Base-by-base conservation (phyloP, 352 stramenopile species). In the Phytophthora foliorum region DNA sequence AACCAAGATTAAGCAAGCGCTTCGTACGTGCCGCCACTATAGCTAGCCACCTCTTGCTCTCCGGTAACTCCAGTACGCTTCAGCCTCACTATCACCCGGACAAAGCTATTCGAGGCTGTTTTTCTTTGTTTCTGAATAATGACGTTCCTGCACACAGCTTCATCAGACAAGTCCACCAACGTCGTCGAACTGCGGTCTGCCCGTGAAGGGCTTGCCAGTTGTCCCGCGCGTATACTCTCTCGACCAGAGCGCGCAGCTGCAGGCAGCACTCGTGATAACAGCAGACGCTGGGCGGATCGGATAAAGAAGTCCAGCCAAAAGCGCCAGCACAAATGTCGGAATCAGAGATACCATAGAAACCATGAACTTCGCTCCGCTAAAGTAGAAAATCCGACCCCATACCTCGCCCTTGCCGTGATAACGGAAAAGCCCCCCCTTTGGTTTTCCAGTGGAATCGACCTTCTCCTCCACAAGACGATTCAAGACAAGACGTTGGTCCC, bases 311-410 rank as follows among this genome's bases (percentile, higher is more conserved):
- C 86, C 58, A 11, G 78, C 76, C 16, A 87, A 51, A 29, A 92
- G 45, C 21, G 74, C 75, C 44, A 92, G 53, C 48, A 91, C 42
- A 55, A 94, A 72, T 22, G 84, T 64, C 6, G 81, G 82, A 0
- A 92, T 69, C 27, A 92, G 50, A 34, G 81, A 78, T 3, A 86
- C 69, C 17, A 92, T 61, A 8, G 85, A 90, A 24, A 94, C 56
- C 32, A 92, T 49, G 13, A 94, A 63, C 59, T 93, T 94, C 2
- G 75, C 71, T 10, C 80, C 74, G 45, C 60, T 77, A 27, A 94
- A 92, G 67, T 94, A 94, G 21, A 82, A 75, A 57, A 94, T 85
- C 11, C 86, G 82, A 29, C 78, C 67, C 84, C 84, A 94, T 9
- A 93, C 83, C 10, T 74, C 68, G 13, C 80, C 72, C 24, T 81